phyloP scores from a whole-genome alignment of 2,329 filamentous ascomycete species.

The Talaromyces atroroseus region DNA sequence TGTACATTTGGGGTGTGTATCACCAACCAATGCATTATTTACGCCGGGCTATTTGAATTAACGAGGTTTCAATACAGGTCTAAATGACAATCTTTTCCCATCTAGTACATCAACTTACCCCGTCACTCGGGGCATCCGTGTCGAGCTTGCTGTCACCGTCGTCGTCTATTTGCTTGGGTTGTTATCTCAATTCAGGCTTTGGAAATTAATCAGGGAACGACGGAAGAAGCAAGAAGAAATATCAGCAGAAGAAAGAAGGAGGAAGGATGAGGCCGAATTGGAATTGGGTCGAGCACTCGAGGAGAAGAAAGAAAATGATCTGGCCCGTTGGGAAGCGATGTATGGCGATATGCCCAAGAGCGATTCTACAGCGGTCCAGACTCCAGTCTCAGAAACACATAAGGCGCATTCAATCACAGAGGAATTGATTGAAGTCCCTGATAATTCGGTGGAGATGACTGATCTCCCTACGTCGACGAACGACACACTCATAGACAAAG shows the following conservation, averaged over 20 bases:
- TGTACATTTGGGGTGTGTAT: slow-evolving; percentile 72
- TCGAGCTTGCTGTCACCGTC: slow-evolving; percentile 73
- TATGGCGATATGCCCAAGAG: slow-evolving; percentile 55
- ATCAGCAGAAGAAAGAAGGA: slow-evolving; percentile 51
- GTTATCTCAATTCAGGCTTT: slow-evolving; percentile 78
- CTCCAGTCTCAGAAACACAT: not conserved
- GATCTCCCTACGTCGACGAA: not conserved
- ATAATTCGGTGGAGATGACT: slow-evolving; percentile 4
- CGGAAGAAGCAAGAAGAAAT: slow-evolving; percentile 42
- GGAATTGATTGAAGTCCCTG: not conserved
- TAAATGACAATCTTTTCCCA: slow-evolving; percentile 78
- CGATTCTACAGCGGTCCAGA: not conserved
- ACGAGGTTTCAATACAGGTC: slow-evolving; percentile 34
- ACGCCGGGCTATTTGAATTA: slow-evolving; percentile 15
- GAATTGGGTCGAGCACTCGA: slow-evolving; percentile 59
- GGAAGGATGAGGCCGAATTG: slow-evolving; percentile 59
- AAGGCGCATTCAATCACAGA: not conserved
- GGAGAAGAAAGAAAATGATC: slow-evolving; percentile 40
- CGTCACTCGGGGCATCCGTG: slow-evolving; percentile 76
- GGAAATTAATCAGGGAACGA: slow-evolving; percentile 65
- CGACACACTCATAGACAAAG: not conserved
- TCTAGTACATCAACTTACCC: slow-evolving; percentile 72
- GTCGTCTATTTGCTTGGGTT: slow-evolving; percentile 70
- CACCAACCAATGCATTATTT: not conserved
- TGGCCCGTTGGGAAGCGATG: slow-evolving; percentile 65